Evolutionary conservation across 768 basidiomycete genomes (phyloP), one percentile per base, ranked within the genome.

Genomic region (Phaeotremella fagi): DNA sequence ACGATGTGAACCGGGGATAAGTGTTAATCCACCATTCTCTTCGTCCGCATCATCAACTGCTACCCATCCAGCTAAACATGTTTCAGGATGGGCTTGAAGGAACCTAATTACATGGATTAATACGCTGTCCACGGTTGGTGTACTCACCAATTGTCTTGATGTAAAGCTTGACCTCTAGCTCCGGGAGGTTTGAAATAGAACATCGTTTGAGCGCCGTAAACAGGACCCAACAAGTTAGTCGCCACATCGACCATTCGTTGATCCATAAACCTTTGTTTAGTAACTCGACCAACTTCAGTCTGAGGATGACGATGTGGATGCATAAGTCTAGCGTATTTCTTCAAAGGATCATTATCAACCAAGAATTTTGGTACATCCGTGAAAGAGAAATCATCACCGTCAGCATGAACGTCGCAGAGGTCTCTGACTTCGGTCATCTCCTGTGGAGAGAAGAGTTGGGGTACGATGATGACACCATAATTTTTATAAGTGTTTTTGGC

Each of bases 91-190:
- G 5, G 48, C 31, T 22, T 41, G 31, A 7, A 50, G 35, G 28
- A 29, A 52, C 9, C n/a, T n/a, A n/a, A n/a, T n/a, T n/a, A n/a
- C n/a, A n/a, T n/a, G n/a, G n/a, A n/a, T n/a, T n/a, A n/a, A n/a
- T n/a, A n/a, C n/a, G n/a, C n/a, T n/a, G n/a, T n/a, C n/a, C n/a
- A n/a, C n/a, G n/a, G n/a, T n/a, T n/a, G n/a, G n/a, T n/a, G n/a
- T n/a, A n/a, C n/a, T n/a, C n/a, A n/a, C n/a, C 9, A 45, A 25
- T 50, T 50, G 37, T 50, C 48, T 27, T 50, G 48, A 41, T 50
- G 48, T n/a, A 50, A 18, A 3, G 48, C 48, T 28, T 50, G 48
- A 6, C 48, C 48, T 5, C 48, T 4, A n/a, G 48, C 48, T 9
- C 12, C 41, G 7, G 48, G 48, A 23, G 48, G 48, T 41, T 50